A percentile compares a stretch with the other conserved stretches of the same genome.
Evolutionary conservation across 306 rosid genomes (phyloP).

Genomic region (Abrus precatorius): DNA sequence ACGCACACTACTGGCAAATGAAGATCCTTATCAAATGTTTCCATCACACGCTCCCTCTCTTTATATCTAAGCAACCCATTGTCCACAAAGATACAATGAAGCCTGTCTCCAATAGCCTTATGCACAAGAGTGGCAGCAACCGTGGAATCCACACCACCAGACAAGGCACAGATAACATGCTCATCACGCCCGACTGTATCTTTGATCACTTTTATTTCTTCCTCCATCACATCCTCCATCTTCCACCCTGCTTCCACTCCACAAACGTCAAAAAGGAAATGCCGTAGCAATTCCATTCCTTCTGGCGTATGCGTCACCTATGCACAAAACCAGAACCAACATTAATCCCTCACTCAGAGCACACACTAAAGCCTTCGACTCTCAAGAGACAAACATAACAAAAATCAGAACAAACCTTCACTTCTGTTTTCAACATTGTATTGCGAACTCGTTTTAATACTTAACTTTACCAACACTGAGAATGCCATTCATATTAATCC

Average conservation of each 20-base stretch:
- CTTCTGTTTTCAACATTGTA: no score
- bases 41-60: constrained; percentile 91
- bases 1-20: constrained; percentile 89
- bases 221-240: constrained; percentile 88
- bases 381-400: no score
- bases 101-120: constrained; percentile 92
- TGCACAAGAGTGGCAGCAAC: constrained; percentile 97
- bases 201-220: constrained; percentile 80
- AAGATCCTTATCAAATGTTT: constrained; percentile 87
- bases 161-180: constrained; percentile 88
- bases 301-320: constrained; percentile 93
- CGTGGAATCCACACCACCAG: constrained; percentile 98
- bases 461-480: no score
- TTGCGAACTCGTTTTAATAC: no score
- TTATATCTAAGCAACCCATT: constrained; percentile 93
- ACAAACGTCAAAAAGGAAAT: constrained; percentile 82
- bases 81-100: constrained; percentile 95
- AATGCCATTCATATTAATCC: no score
- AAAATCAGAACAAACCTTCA: no score
- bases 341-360: background rate
- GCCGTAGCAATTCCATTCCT: constrained; percentile 83
- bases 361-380: no score
- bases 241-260: constrained; percentile 79
- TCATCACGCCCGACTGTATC: constrained; percentile 67
- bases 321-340: constrained; percentile 10